Evolutionary conservation across 2,329 filamentous ascomycete species (phyloP).

Genomic region (Penicillium sp.): DNA sequence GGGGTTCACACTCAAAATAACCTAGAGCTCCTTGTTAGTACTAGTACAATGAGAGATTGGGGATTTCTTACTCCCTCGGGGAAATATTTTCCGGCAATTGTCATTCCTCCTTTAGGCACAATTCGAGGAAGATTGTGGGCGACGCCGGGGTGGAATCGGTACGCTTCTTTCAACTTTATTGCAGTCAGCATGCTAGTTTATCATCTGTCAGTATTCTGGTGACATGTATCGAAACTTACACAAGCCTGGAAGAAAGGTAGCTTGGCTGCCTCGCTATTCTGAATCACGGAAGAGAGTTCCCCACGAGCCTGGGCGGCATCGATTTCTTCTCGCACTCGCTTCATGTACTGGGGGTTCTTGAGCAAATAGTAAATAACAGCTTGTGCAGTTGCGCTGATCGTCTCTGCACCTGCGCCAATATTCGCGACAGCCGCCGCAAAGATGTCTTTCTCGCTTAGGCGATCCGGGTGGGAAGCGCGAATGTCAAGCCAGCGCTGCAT

Average conservation of each 20-base stretch:
- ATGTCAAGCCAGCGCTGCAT: slow-evolving; percentile 39
- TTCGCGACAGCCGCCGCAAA: slow-evolving; percentile 34
- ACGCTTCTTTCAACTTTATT: slow-evolving; percentile 37
- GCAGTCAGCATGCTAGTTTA: background rate
- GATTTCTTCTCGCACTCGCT: slow-evolving; percentile 22
- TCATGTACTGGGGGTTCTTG: slow-evolving; percentile 20
- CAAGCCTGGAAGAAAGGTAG: slow-evolving; percentile 39
- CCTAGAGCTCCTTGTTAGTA: background rate
- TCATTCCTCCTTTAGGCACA: slow-evolving; percentile 32
- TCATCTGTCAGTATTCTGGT: background rate
- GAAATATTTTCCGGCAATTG: slow-evolving; percentile 31
- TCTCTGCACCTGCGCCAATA: slow-evolving; percentile 42
- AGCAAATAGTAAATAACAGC: slow-evolving; percentile 40
- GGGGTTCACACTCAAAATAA: slow-evolving; percentile 34
- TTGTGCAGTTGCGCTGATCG: slow-evolving; percentile 37
- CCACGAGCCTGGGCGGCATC: slow-evolving; percentile 21
- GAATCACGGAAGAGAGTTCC: slow-evolving; percentile 22
- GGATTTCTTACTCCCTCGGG: slow-evolving; percentile 21
- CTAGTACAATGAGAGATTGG: background rate
- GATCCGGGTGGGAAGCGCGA: slow-evolving; percentile 34
- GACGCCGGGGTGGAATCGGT: slow-evolving; percentile 35
- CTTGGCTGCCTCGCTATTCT: slow-evolving; percentile 30
- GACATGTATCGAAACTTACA: slow-evolving; percentile 12
- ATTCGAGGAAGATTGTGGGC: slow-evolving; percentile 32
- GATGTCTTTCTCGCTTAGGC: slow-evolving; percentile 35